Base-by-base conservation (phyloP, 495 filamentous ascomycete species). In the Cercophora samala region DNA sequence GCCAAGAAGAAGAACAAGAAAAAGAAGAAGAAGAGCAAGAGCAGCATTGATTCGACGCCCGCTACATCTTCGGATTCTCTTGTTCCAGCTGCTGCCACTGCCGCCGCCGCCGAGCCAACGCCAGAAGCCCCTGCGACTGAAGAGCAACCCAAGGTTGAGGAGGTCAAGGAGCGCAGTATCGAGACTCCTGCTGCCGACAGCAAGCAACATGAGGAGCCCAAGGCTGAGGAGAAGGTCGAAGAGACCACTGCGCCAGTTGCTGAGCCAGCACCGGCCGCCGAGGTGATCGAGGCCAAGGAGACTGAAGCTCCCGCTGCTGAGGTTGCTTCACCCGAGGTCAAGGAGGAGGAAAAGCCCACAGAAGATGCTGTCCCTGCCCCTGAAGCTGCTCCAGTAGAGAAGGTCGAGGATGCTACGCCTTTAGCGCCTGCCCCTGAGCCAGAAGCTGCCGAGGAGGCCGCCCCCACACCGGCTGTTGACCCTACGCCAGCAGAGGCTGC, bases 1-100 rank as follows among this genome's bases (percentile, higher is more conserved):
- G 24, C 58, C 42, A 55, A 62, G 52, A 32, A 24, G 52, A 73
- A 70, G 52, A 68, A 66, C 42, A 75, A 77, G 64, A 76, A 74
- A 56, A 66, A 59, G 56, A 72, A 71, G 46, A 75, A 76, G 64
- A 68, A 62, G 29, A 66, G 61, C 26, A 75, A 72, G 62, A 68
- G 68, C 46, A 71, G 74, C 51, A 46, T 70, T 24, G 63, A 61
- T 46, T 66, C 67, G 62, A 22, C 68, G 9, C 42, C 68, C n/a
- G 63, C 65, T 55, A 59, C 64, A 4, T 24, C 64, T 19, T 42
- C 64, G 37, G 58, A 37, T 17, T 23, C 56, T 11, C 52, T 64
- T 18, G 68, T 65, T 11, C 54, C 68, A 22, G 26, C 71, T 21
- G n/a, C 46, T n/a, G 26, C 58, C 32, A 64, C 61, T 13, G n/a